Percentiles rank a stretch among this genome's conserved stretches.
phyloP scores from a whole-genome alignment of 1,139 yeast species.

The Debaryomyces psychrophilus region DNA sequence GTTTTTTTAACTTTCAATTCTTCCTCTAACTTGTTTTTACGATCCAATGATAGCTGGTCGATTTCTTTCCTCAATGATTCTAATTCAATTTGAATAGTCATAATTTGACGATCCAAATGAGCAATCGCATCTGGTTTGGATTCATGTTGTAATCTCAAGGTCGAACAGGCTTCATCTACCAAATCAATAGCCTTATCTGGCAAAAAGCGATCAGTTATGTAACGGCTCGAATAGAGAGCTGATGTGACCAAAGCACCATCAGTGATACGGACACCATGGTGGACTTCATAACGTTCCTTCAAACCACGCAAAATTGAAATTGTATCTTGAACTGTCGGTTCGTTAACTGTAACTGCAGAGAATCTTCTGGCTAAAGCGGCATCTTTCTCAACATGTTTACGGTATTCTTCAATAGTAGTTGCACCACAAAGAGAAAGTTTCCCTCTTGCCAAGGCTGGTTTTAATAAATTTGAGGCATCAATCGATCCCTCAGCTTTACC shows the following conservation, averaged over 20 bases:
- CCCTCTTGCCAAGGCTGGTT: slow-evolving; percentile 95
- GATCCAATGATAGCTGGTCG: slow-evolving; percentile 78
- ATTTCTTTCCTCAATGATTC: slow-evolving; percentile 93
- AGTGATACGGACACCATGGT: slow-evolving; percentile 95
- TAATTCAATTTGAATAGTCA: slow-evolving; percentile 93
- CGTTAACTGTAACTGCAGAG: slow-evolving; percentile 83
- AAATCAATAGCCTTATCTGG: slow-evolving; percentile 97
- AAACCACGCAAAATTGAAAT: slow-evolving; percentile 90
- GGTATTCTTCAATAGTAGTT: slow-evolving; percentile 85
- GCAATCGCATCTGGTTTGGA: slow-evolving; percentile 95
- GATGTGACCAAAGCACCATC: slow-evolving; percentile 95
- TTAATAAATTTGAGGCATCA: slow-evolving; percentile 90
- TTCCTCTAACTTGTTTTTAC: slow-evolving; percentile 65
- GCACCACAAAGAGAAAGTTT: slow-evolving; percentile 95
- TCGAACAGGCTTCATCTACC: slow-evolving; percentile 97
- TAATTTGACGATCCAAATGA: slow-evolving; percentile 81
- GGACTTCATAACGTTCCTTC: slow-evolving; percentile 93
- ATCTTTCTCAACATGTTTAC: slow-evolving; percentile 87
- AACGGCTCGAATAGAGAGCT: slow-evolving; percentile 85
- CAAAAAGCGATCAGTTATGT: slow-evolving; percentile 85
- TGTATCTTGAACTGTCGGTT: slow-evolving; percentile 92
- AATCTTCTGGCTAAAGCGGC: slow-evolving; percentile 92
- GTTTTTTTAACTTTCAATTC: slow-evolving; percentile 64
- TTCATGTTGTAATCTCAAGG: slow-evolving; percentile 90
- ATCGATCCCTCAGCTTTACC: slow-evolving; percentile 96